A percentile compares a stretch with the other conserved stretches of the same genome.
These are phyloP conservation scores for Globisporangium yorkense DNA, from an alignment of 352 stramenopile species.

Conservation along the genomic window DNA sequence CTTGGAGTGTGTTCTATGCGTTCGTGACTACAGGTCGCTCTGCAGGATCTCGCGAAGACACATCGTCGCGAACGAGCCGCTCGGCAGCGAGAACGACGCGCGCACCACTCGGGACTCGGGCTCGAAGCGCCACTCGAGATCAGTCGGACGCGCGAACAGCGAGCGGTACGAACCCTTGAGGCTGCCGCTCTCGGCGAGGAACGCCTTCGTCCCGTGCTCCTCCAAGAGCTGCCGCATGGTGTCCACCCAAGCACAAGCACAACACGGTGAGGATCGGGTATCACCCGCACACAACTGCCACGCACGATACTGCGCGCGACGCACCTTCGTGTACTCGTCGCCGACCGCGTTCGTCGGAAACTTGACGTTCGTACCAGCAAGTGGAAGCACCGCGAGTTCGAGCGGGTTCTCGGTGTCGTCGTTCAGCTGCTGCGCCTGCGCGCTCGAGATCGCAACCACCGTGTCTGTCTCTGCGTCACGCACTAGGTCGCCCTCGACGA, in stretches of 20 bases:
- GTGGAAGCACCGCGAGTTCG: constrained; percentile 39
- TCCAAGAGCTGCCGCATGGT: constrained; percentile 28
- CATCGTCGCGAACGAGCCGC: constrained; percentile 75
- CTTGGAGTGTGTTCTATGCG: not conserved
- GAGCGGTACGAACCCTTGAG: constrained; percentile 62
- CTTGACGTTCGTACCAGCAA: constrained; percentile 48
- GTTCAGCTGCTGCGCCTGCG: constrained; percentile 41
- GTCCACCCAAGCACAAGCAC: not conserved
- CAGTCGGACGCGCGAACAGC: constrained; percentile 32
- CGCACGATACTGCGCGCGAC: not conserved
- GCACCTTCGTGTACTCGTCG: constrained; percentile 35
- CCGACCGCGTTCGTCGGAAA: constrained; percentile 41
- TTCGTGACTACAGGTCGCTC: constrained; percentile 24
- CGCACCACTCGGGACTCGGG: constrained; percentile 12
- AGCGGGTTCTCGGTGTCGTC: constrained; percentile 19
- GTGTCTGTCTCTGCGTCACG: constrained; percentile 14
- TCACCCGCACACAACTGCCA: not conserved
- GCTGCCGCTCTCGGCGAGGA: constrained; percentile 26
- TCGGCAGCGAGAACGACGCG: constrained; percentile 53
- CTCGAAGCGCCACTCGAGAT: constrained; percentile 40
- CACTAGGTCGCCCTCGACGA: constrained; percentile 59
- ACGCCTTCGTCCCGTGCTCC: constrained; percentile 35
- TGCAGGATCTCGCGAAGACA: constrained; percentile 64
- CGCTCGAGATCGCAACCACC: constrained; percentile 27
- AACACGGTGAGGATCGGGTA: not conserved